Evolutionary conservation across 306 rosid genomes (phyloP).

Genomic region (Prunus mume): DNA sequence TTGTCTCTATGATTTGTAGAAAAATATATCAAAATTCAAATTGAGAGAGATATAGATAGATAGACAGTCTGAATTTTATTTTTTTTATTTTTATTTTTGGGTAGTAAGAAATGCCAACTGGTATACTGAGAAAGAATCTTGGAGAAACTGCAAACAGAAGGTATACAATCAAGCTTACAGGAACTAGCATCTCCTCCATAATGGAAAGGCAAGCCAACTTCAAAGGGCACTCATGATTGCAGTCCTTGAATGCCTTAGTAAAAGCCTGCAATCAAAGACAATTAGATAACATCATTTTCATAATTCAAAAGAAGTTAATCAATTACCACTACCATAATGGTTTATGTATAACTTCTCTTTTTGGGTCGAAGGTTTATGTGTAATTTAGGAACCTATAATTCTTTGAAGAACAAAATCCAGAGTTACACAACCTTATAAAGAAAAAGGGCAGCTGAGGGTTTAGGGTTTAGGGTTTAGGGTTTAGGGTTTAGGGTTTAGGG

Average conservation of each 20-base stretch:
- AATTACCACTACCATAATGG: slow-evolving; percentile 2
- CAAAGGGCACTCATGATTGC: slow-evolving; percentile 65
- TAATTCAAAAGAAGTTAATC: not conserved
- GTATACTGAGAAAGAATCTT: not conserved
- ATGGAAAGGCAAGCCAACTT: slow-evolving; percentile 70
- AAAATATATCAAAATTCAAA: slow-evolving; percentile 12
- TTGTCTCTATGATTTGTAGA: slow-evolving; percentile 42
- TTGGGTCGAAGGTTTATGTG: not conserved
- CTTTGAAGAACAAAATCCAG: not conserved
- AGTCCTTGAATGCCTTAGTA: slow-evolving; percentile 62
- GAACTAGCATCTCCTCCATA: slow-evolving; percentile 66
- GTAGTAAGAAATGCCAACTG: not conserved
- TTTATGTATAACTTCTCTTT: slow-evolving; percentile 15
- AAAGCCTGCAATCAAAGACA: slow-evolving; percentile 54
- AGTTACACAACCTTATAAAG: not conserved
- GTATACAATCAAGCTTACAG: slow-evolving; percentile 51
- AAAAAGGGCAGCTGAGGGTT: not conserved
- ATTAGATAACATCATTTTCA: not conserved
- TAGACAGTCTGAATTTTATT: too few species aligned
- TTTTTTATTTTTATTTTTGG: too few species aligned
- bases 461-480: too few species aligned
- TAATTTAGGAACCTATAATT: too few species aligned
- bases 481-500: too few species aligned
- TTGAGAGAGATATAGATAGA: not conserved
- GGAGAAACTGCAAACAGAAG: not conserved